Percentiles rank a stretch among this genome's conserved stretches.
Evolutionary conservation across 164 flowering plant species (phyloP).

Genomic region (Vitis rotundifolia): DNA sequence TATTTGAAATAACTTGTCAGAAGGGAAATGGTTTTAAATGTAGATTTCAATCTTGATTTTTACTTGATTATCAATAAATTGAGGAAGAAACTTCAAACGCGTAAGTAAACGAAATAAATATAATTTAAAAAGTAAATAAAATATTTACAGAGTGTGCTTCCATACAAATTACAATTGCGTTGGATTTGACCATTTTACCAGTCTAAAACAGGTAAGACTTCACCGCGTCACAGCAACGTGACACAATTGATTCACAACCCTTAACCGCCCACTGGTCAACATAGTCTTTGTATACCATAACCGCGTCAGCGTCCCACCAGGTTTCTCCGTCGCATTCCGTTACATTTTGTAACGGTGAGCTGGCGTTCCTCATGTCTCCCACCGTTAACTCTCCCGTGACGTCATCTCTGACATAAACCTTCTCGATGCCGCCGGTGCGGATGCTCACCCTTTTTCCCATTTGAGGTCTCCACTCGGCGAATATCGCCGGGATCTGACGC

Average conservation of each 20-base stretch:
- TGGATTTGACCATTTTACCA: not conserved
- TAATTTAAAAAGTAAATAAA: no score
- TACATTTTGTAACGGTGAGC: constrained; percentile 32
- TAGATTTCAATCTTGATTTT: no score
- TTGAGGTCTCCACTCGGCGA: constrained; percentile 48
- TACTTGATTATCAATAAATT: no score
- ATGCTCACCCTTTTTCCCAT: constrained; percentile 23
- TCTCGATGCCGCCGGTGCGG: constrained; percentile 24
- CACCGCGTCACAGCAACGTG: constrained; percentile 27
- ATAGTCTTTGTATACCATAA: constrained; percentile 19
- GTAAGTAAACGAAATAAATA: no score
- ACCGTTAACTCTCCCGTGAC: constrained; percentile 28
- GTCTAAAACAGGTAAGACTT: constrained; percentile 12
- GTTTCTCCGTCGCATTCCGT: constrained; percentile 40
- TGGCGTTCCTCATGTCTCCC: constrained; percentile 38
- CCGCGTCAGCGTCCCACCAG: constrained; percentile 76
- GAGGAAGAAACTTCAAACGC: no score
- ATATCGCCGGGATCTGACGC: constrained; percentile 36
- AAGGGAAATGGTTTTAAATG: no score
- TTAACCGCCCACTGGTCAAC: constrained; percentile 4
- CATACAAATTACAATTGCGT: no score
- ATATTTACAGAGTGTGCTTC: no score
- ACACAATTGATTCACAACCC: constrained; percentile 13
- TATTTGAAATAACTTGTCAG: no score
- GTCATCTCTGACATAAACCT: constrained; percentile 34